Percentiles rank a stretch among this genome's conserved stretches.
phyloP scores from a whole-genome alignment of 2,329 filamentous ascomycete species.

The Aquanectria penicillioides region DNA sequence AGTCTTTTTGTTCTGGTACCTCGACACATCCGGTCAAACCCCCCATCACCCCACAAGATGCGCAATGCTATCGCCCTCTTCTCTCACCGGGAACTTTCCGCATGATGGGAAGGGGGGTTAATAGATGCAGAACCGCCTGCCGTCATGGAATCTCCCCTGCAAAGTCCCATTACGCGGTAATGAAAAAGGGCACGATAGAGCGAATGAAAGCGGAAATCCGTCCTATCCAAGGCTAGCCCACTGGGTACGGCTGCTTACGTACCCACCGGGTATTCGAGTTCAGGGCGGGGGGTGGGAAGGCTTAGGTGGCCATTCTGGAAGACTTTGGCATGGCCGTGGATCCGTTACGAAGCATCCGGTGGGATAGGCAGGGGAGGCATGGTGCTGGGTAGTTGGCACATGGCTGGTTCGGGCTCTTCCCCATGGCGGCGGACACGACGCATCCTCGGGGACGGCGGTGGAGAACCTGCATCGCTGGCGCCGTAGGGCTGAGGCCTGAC shows the following conservation, averaged over 20 bases:
- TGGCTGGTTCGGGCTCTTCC: slow-evolving; percentile 34
- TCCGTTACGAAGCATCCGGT: slow-evolving; percentile 21
- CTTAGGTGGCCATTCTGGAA: slow-evolving; percentile 26
- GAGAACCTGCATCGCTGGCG: slow-evolving; percentile 34
- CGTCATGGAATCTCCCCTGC: slow-evolving; percentile 29
- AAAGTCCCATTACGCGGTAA: slow-evolving; percentile 34
- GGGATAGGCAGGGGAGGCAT: slow-evolving; percentile 18
- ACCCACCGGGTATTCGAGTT: slow-evolving; percentile 33
- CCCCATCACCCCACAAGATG: slow-evolving; percentile 35
- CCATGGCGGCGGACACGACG: slow-evolving; percentile 24
- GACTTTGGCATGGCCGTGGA: slow-evolving; percentile 20
- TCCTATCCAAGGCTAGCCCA: slow-evolving; percentile 22
- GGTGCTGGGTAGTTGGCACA: slow-evolving; percentile 22
- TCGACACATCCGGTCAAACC: slow-evolving; percentile 31
- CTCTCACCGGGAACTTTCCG: slow-evolving; percentile 15
- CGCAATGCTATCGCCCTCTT: slow-evolving; percentile 27
- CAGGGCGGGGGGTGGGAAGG: slow-evolving; percentile 26
- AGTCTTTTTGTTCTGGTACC: slow-evolving; percentile 23
- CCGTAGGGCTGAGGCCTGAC: slow-evolving; percentile 42
- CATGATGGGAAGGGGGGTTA: slow-evolving; percentile 18
- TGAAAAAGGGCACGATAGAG: slow-evolving; percentile 26
- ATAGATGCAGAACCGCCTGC: slow-evolving; percentile 24
- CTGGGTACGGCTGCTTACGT: slow-evolving; percentile 34
- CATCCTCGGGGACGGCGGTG: slow-evolving; percentile 25
- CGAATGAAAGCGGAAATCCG: slow-evolving; percentile 33